phyloP scores from a whole-genome alignment of 1,284 basidiomycete species.

The Ustilago cynodontis region DNA sequence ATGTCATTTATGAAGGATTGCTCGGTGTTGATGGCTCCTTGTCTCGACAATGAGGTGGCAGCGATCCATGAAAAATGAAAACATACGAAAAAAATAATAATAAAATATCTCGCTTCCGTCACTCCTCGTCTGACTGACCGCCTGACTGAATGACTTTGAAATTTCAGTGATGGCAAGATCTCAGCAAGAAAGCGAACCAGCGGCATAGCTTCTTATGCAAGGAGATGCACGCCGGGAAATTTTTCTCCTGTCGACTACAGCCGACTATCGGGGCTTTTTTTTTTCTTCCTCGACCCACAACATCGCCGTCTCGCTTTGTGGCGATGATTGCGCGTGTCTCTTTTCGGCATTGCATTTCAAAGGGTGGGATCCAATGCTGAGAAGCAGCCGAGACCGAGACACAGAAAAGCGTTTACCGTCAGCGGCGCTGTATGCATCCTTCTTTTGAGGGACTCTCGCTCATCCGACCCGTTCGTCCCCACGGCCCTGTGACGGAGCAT shows the following conservation, averaged over 20 bases:
- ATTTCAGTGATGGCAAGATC: not conserved
- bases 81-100: not conserved
- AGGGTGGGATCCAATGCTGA: not conserved
- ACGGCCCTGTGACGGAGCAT: slow-evolving; percentile 13
- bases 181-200: slow-evolving; percentile 1
- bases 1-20: not conserved
- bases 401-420: slow-evolving; percentile 7
- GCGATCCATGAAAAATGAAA: not conserved
- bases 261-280: slow-evolving; percentile 2
- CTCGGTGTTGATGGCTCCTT: slow-evolving; percentile 14
- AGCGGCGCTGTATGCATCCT: slow-evolving; percentile 10
- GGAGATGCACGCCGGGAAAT: not conserved
- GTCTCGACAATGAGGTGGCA: not conserved
- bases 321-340: not conserved
- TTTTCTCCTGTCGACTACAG: slow-evolving; percentile 8
- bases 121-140: not conserved
- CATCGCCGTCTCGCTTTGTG: not conserved
- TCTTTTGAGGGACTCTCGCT: not conserved
- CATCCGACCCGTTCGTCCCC: slow-evolving; percentile 1
- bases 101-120: not conserved
- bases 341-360: not conserved
- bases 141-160: slow-evolving; percentile 1
- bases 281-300: not conserved
- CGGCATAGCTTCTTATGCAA: not conserved
- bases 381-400: not conserved